phyloP scores from a whole-genome alignment of 2,329 filamentous ascomycete genomes.

The Teratosphaeria epicoccoides region DNA sequence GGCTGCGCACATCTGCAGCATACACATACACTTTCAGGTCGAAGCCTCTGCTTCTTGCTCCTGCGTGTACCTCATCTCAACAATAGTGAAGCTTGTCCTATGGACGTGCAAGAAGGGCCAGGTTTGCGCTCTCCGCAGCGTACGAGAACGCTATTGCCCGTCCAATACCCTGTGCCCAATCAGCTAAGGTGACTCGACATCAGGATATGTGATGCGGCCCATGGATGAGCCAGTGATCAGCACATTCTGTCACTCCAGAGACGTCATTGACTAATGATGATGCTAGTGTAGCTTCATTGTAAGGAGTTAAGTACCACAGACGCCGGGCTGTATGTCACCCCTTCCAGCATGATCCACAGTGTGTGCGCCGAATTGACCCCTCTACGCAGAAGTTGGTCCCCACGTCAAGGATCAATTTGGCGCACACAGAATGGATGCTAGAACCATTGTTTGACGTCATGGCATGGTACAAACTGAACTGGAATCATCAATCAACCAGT shows the following conservation, averaged over 20 bases:
- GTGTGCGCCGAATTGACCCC: too few relatives aligned
- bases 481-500: too few relatives aligned
- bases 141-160: conserved; percentile 33
- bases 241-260: conserved; percentile 11
- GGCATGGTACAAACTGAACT: too few relatives aligned
- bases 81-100: conserved; percentile 19
- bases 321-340: too few relatives aligned
- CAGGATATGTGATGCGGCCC: conserved; percentile 1
- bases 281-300: too few relatives aligned
- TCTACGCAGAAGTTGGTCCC: too few relatives aligned
- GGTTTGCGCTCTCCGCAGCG: conserved; percentile 29
- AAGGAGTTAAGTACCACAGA: too few relatives aligned
- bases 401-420: too few relatives aligned
- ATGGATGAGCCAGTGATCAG: conserved; percentile 13
- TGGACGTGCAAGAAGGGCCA: conserved; percentile 36
- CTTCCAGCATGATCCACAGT: too few relatives aligned
- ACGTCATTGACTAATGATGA: conserved; percentile 4
- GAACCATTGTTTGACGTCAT: not conserved
- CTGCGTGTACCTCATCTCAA: conserved; percentile 9
- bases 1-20: conserved; percentile 24
- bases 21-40: conserved; percentile 18
- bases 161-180: conserved; percentile 31
- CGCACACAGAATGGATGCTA: not conserved
- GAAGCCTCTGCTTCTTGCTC: not conserved
- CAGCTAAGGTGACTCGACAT: not conserved